Evolutionary conservation across 208 protist genomes (phyloP).

Genomic region (Leishmania turanica): DNA sequence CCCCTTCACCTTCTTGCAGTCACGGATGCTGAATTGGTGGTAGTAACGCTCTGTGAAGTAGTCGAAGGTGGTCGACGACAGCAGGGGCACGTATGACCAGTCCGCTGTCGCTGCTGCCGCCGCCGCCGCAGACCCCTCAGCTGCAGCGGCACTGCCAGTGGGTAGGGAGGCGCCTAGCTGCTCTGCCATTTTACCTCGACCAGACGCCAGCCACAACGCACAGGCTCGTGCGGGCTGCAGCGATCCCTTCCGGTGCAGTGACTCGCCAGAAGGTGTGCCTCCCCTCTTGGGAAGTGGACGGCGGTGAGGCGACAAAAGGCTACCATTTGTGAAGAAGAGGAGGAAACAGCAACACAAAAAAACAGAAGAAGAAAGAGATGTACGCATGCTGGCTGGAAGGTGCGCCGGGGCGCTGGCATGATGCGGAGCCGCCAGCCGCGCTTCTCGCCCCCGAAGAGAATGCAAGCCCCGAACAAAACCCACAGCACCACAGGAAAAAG

Average conservation of each 20-base stretch:
- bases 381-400: neutral
- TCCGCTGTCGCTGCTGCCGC: neutral
- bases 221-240: neutral
- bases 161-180: neutral
- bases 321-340: neutral
- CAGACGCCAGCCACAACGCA: neutral
- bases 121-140: neutral
- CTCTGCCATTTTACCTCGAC: neutral
- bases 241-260: neutral
- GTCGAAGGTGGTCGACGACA: conserved; percentile 61
- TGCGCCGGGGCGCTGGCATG: neutral
- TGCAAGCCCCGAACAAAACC: neutral
- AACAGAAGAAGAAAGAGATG: neutral
- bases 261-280: too few species aligned
- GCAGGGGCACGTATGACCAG: conserved; percentile 29
- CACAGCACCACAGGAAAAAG: neutral
- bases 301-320: neutral
- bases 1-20: conserved; percentile 63
- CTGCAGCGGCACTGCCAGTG: neutral
- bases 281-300: neutral
- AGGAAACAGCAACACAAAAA: neutral
- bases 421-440: neutral
- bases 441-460: neutral
- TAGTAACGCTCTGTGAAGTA: conserved; percentile 85
- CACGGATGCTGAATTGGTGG: conserved; percentile 66